Evolutionary conservation across 1,284 basidiomycete species (phyloP), one percentile per base, ranked within the genome.

Genomic region (Trichosporon sp.): DNA sequence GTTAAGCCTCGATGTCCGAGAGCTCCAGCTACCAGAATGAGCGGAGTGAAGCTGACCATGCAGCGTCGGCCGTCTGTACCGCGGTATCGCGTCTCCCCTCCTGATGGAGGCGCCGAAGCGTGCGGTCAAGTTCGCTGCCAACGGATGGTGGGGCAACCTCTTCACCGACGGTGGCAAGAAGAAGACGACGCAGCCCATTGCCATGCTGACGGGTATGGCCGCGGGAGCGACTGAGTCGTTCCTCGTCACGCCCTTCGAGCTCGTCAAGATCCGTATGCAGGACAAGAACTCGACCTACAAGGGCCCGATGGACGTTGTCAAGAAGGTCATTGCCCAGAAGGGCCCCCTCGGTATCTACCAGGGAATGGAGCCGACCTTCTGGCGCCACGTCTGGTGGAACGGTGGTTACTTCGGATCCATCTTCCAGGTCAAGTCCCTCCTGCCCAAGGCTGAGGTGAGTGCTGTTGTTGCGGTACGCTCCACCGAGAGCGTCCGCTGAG

Each of bases 101-200:
- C 89, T 98, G 81, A 87, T 99, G 69, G 96, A 99, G 85, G 97
- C 97, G 26, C 97, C 96, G 4, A 99, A 99, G 86, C 90, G 96
- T 85, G 96, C 96, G 19, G 92, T 96, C 73, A 99, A 99, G 88
- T 99, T 82, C 73, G 80, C 75, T 48, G 80, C 78, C 37, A 82
- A 83, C 75, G 79, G 79, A 78, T 96, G 92, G 81, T 99, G 97
- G 97, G 96, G 94, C 4, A 91, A 91, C 66, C 61, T 80, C 32
- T 81, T 84, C 76, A 85, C 83, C 70, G 74, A 78, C 73, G 79
- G 80, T 16, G 94, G 94, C 43, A 87, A 91, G 78, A 85, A 86
- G 61, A 91, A 95, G 82, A 98, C 96, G 92, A 95, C 90, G 2
- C 94, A 94, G 79, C 84, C 88, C 4, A 83, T 99, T 37, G 93